Evolutionary conservation across 2,329 filamentous ascomycete genomes (phyloP), one percentile per base, ranked within the genome.

Genomic region (Plenodomus lindquistii): DNA sequence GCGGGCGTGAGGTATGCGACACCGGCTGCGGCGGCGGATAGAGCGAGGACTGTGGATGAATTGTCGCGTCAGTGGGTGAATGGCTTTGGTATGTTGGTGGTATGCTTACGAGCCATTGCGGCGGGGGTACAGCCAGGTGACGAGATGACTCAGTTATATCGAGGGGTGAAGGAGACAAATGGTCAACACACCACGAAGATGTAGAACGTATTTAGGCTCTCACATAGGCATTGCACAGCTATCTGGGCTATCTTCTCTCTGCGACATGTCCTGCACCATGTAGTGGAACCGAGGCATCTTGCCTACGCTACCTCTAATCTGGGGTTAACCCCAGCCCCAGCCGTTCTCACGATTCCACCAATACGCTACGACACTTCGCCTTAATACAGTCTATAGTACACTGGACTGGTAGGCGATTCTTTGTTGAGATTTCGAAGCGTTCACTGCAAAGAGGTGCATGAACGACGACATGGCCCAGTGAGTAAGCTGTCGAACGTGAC

Each of bases 1-100:
- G 70, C 87, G 89, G 40, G 81, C 88, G 65, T 82, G 35, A 88
- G 73, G 55, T 89, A 89, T 15, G 79, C 78, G 38, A 82, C 77
- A 7, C 74, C 69, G 19, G 75, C 75, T 6, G 65, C 62, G 2
- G 69, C 66, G n/a, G 65, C 68, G 7, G 70, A 65, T 19, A 72
- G 27, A 17, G 63, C 59, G 44, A 60, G 27, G 27, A 31, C 27
- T 31, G 15, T 31, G 15, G 27, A 13, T 7, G 15, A 13, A 31
- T 4, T 8, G 6, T 8, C 6, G 10, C 15, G 11, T 7, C 27
- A 31, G 27, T 31, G 6, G 52, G 13, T 66, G 60, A 31, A 71
- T 57, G 4, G 57, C 67, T 69, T 46, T 31, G 35, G 35, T 41
- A 6, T 38, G 16, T 29, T 29, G 19, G 34, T 18, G 15, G 27